These are phyloP conservation scores for Trametes cubensis DNA, from an alignment of 768 basidiomycete genomes.

Conservation along the genomic window DNA sequence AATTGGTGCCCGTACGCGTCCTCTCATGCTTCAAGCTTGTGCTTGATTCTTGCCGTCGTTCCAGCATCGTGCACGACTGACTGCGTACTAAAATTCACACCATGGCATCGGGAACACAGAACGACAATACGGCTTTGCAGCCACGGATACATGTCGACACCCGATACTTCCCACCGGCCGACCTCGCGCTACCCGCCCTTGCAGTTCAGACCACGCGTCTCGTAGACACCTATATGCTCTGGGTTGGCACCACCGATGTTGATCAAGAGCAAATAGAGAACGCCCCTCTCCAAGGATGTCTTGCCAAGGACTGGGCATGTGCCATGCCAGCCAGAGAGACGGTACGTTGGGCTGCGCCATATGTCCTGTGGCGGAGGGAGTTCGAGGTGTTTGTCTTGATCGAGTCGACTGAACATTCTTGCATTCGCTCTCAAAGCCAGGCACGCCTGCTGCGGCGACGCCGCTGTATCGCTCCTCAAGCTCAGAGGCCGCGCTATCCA, in stretches of 20 bases:
- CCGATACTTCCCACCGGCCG: constrained; percentile 51
- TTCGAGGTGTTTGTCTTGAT: constrained; percentile 11
- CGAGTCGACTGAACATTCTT: constrained; percentile 17
- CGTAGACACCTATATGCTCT: constrained; percentile 79
- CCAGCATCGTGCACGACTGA: neutral
- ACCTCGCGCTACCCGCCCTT: constrained; percentile 56
- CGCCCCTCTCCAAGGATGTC: constrained; percentile 55
- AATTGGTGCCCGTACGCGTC: too few species aligned
- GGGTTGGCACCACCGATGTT: constrained; percentile 67
- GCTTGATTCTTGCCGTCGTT: neutral
- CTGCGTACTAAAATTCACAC: neutral
- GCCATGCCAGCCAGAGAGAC: constrained; percentile 63
- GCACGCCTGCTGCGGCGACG: constrained; percentile 52
- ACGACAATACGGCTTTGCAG: neutral
- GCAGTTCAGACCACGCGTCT: constrained; percentile 68
- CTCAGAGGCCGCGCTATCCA: constrained; percentile 66
- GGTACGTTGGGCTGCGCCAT: neutral
- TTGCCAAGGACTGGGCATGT: constrained; percentile 80
- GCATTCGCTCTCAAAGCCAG: constrained; percentile 9
- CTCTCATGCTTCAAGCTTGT: too few species aligned
- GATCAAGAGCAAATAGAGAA: constrained; percentile 45
- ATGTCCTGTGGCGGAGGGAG: constrained; percentile 4
- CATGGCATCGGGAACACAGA: neutral
- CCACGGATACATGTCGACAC: constrained; percentile 47
- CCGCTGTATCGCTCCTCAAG: constrained; percentile 63